Base-by-base conservation (phyloP, 2,329 filamentous ascomycete species). In the Penicillium concentricum region DNA sequence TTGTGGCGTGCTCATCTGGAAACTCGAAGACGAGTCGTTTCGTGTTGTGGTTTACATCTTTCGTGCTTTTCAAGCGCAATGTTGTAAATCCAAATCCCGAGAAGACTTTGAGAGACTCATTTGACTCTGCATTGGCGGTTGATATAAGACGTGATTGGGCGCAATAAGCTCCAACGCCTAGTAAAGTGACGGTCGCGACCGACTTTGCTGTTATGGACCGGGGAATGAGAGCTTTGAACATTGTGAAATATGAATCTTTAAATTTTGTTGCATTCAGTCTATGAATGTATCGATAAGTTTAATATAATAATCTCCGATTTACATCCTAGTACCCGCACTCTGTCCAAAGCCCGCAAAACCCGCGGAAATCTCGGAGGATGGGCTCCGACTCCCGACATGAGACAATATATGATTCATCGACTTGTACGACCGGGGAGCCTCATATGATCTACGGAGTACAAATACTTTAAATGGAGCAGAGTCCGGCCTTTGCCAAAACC, bases 31-130 rank as follows among this genome's bases (percentile, higher is more conserved):
- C 76, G 53, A 87, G 68, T 16, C 75, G 76, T 70, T 84, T 86
- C 12, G 82, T 84, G 65, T 87, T 82, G 69, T 84, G 82, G 64
- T 82, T 86, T 58, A 86, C 78, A 34, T 71, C 60, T 64, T 84
- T 79, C 12, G 77, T 73, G 61, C 80, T 82, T 54, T 83, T 73
- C 2, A 87, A 72, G 22, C 74, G 74, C 9, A 86, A 70, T 4
- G 75, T 78, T 4, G 79, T 71, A 63, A 84, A 80, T 4, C 69
- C 68, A 6, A 51, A 43, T 10, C 56, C 57, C 5, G 41, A 41
- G 35, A 58, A 61, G 1, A 51, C 37, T 28, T 47, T 57, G 5
- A 41, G 56, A 3, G 57, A 18, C 26, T 57, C 52, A 13, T 49
- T 48, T 24, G 59, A 54, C 43, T 61, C 57, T 20, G 59, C 56